These are phyloP conservation scores for Amauroascus verrucosus DNA, from an alignment of 2,329 filamentous ascomycete genomes.

Conservation along the genomic window DNA sequence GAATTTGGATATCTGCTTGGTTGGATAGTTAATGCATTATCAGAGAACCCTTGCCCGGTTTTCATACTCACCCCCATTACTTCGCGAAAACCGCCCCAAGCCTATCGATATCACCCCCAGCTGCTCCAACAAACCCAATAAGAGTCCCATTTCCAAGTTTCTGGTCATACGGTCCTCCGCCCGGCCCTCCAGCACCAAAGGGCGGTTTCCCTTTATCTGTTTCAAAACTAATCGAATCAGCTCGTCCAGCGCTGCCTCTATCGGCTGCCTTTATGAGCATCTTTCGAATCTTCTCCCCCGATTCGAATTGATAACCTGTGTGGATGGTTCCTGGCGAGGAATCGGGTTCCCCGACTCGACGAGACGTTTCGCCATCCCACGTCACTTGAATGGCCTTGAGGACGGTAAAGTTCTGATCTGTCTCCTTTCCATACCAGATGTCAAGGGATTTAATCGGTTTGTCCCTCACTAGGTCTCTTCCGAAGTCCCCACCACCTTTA, in stretches of 20 bases:
- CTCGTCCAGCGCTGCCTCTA: background rate
- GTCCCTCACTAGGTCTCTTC: background rate
- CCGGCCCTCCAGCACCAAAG: background rate
- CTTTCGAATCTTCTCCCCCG: background rate
- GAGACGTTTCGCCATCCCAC: background rate
- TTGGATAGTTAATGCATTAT: background rate
- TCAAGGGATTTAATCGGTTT: conserved; percentile 17
- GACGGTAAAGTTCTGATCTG: background rate
- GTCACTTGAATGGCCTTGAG: background rate
- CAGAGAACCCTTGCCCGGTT: too few species aligned
- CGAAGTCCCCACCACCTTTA: background rate
- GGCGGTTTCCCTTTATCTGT: background rate
- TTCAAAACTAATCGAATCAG: conserved; percentile 1
- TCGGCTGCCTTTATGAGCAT: background rate
- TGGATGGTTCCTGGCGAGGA: background rate
- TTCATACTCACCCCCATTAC: conserved; percentile 12
- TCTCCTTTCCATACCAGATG: conserved; percentile 2
- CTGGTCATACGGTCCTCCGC: background rate
- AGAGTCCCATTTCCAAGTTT: background rate
- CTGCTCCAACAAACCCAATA: conserved; percentile 5
- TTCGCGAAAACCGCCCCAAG: conserved; percentile 1
- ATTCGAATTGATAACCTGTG: background rate
- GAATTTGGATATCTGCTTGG: background rate
- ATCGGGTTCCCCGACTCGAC: background rate
- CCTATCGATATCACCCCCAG: conserved; percentile 2